Evolutionary conservation across 1,284 basidiomycete species (phyloP).

Genomic region (Cryptococcus maquisensis): DNA sequence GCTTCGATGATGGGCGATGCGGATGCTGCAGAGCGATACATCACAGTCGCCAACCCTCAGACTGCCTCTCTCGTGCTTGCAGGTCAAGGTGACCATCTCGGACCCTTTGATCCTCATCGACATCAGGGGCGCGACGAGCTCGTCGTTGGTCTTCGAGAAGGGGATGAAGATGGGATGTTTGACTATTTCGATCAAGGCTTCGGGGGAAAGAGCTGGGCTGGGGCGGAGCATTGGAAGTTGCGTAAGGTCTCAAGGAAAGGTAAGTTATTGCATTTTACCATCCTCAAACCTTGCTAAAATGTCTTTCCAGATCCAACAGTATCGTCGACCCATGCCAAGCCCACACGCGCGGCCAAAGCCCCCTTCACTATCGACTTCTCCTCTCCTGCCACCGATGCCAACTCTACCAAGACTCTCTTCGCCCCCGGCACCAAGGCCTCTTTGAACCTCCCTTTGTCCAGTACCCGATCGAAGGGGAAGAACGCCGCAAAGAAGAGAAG

Average conservation of each 20-base stretch:
- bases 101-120: slow-evolving; percentile 73
- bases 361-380: slow-evolving; percentile 85
- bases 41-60: slow-evolving; percentile 18
- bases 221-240: slow-evolving; percentile 97
- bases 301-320: slow-evolving; percentile 33
- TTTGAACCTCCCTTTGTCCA: slow-evolving; percentile 66
- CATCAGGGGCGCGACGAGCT: slow-evolving; percentile 69
- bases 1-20: slow-evolving; percentile 47
- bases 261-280: no score
- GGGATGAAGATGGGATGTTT: slow-evolving; percentile 59
- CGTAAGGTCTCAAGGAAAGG: slow-evolving; percentile 68
- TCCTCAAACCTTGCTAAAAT: not conserved
- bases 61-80: slow-evolving; percentile 30
- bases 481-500: slow-evolving; percentile 56
- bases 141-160: slow-evolving; percentile 76
- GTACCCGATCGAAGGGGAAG: slow-evolving; percentile 51
- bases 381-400: slow-evolving; percentile 56
- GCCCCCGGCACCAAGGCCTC: slow-evolving; percentile 62
- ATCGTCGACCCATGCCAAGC: slow-evolving; percentile 48
- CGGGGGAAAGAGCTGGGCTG: slow-evolving; percentile 88
- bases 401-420: slow-evolving; percentile 67
- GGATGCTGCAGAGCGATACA: slow-evolving; percentile 50
- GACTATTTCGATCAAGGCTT: slow-evolving; percentile 91
- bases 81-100: slow-evolving; percentile 48
- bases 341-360: slow-evolving; percentile 69